These are phyloP conservation scores for Persicaria tinctoria DNA, from an alignment of 148 eudicot genomes.

Conservation along the genomic window DNA sequence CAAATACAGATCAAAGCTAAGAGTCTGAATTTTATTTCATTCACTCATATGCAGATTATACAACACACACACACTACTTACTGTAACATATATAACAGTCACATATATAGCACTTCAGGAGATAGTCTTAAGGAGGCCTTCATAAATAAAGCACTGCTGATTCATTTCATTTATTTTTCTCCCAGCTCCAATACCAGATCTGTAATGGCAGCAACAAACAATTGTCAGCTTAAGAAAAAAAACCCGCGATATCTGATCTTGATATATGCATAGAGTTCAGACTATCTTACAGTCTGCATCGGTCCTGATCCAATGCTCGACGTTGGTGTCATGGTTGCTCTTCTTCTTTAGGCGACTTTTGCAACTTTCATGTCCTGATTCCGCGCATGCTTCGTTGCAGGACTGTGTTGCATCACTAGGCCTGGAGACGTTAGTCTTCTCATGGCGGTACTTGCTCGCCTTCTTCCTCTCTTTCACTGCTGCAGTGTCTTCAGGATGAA, in stretches of 20 bases:
- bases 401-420: slow-evolving; percentile 11
- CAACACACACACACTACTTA: background rate
- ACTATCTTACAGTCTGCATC: slow-evolving; percentile 69
- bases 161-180: slow-evolving; percentile 15
- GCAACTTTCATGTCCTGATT: slow-evolving; percentile 14
- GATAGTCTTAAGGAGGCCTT: background rate
- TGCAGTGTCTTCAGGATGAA: slow-evolving; percentile 39
- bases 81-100: background rate
- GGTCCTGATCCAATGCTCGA: slow-evolving; percentile 69
- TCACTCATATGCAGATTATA: background rate
- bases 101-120: background rate
- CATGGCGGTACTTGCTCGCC: slow-evolving; percentile 16
- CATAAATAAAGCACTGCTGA: slow-evolving; percentile 8
- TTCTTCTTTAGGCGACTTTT: background rate
- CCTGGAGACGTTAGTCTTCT: slow-evolving; percentile 10
- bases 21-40: background rate
- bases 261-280: background rate
- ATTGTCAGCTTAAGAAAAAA: background rate
- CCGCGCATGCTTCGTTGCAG: slow-evolving; percentile 14
- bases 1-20: background rate
- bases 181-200: slow-evolving; percentile 48
- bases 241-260: too few species aligned
- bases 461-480: slow-evolving; percentile 18
- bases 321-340: slow-evolving; percentile 16
- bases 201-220: slow-evolving; percentile 20